Evolutionary conservation across 768 basidiomycete genomes (phyloP), one percentile per base, ranked within the genome.

Genomic region (Agrocybe chaxingu): DNA sequence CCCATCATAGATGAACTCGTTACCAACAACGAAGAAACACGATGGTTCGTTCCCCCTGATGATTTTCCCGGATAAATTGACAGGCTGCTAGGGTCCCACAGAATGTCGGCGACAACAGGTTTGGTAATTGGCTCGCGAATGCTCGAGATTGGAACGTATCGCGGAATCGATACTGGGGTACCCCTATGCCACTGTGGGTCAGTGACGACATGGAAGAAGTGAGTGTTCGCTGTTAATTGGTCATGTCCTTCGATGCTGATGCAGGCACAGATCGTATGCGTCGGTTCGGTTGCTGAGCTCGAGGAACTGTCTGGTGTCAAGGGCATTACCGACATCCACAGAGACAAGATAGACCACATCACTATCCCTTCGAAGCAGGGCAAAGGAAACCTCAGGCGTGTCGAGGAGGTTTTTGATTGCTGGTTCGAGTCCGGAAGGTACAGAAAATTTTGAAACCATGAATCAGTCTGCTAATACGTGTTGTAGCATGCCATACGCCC

Each of bases 341-440:
- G 95, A 48, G 93, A 99, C 56, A 91, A 84, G 62, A 93, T 99
- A 61, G 95, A 98, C 65, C 84, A 92, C 63, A 90, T 99, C 71
- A 95, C 92, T 44, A 98, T 98, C 61, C 97, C 96, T 8, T 97
- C 94, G 13, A 74, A 85, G 64, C 70, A 81, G 65, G 96, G 95
- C 46, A 95, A 92, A 60, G 96, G 96, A 11, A 68, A 70, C 8
- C 71, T 99, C 18, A 90, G 80, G 68, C 85, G 97, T 43, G 78
- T 98, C n/a, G 92, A 97, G 52, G 97, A 98, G 67, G 93, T 99
- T 34, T 98, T 99, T 64, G 97, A 99, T 65, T 99, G 97, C 63
- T 99, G 97, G 97, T 99, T 99, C 64, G 97, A 99, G 71, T 98
- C 96, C 3, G 97, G 97, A 72, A 93, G 90, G 93, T 93, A 57